Conservation (phyloP, 1,284 basidiomycete genomes). For the Mycena citricolor region DNA sequence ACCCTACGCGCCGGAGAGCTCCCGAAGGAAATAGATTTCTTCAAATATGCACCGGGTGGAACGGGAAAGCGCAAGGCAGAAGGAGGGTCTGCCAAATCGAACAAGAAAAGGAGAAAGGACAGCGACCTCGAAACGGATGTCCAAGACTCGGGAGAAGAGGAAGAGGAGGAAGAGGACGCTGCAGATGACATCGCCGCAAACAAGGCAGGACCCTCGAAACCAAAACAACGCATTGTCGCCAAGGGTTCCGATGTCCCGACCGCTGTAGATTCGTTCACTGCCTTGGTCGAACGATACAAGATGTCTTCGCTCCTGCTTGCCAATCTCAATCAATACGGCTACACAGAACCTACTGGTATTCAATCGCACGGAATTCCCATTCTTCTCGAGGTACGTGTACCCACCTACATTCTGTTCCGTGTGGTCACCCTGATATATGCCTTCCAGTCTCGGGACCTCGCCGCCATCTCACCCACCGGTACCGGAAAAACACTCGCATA, state of each 20-base stretch:
- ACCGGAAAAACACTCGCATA: slow-evolving; percentile 94
- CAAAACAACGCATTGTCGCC: slow-evolving; percentile 61
- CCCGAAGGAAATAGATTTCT: slow-evolving; percentile 84
- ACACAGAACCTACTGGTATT: slow-evolving; percentile 66
- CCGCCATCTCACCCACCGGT: slow-evolving; percentile 92
- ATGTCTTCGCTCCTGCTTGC: slow-evolving; percentile 56
- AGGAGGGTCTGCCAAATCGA: slow-evolving; percentile 4
- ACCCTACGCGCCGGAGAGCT: slow-evolving; percentile 45
- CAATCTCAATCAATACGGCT: slow-evolving; percentile 63
- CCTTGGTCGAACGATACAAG: slow-evolving; percentile 53
- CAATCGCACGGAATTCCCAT: slow-evolving; percentile 76
- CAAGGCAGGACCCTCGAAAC: slow-evolving; percentile 31
- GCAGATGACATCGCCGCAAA: slow-evolving; percentile 28
- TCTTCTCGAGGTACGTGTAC: slow-evolving; percentile 57
- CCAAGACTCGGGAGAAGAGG: slow-evolving; percentile 27
- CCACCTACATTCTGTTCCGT: background rate
- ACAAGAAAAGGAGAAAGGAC: slow-evolving; percentile 20
- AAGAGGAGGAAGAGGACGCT: slow-evolving; percentile 31
- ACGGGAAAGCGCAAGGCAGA: slow-evolving; percentile 47
- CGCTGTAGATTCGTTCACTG: slow-evolving; percentile 58
- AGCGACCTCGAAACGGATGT: slow-evolving; percentile 20
- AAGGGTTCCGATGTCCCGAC: slow-evolving; percentile 69
- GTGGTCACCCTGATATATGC: slow-evolving; percentile 11
- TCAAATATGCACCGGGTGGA: slow-evolving; percentile 73
- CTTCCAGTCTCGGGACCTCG: slow-evolving; percentile 69